A percentile compares a stretch with the other conserved stretches of the same genome.
Evolutionary conservation across 2,329 filamentous ascomycete species (phyloP).

Genomic region (Aspergillus neoniger): DNA sequence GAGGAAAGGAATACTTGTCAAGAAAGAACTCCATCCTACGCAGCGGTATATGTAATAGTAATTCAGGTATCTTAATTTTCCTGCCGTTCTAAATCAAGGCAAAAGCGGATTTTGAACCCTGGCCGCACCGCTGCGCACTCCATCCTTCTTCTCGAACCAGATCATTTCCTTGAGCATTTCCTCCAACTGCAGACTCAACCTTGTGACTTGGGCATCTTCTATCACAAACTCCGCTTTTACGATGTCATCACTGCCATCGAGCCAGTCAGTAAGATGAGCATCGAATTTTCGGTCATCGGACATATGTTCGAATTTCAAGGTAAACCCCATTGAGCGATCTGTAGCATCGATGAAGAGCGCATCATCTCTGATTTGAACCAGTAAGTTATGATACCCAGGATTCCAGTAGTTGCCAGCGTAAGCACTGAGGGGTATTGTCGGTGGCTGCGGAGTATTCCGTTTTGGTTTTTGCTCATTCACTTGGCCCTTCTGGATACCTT

Average conservation of each 20-base stretch:
- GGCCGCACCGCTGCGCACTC: too few species aligned
- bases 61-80: too few species aligned
- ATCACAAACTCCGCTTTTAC: constrained; percentile 24
- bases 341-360: constrained; percentile 35
- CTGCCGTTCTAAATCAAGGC: too few species aligned
- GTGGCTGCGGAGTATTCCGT: constrained; percentile 6
- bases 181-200: constrained; percentile 27
- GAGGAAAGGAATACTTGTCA: too few species aligned
- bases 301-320: constrained; percentile 35
- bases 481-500: background rate
- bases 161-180: constrained; percentile 21
- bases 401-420: constrained; percentile 30
- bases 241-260: constrained; percentile 16
- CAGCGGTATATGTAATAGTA: too few species aligned
- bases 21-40: too few species aligned
- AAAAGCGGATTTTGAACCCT: too few species aligned
- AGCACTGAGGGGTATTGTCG: constrained; percentile 18
- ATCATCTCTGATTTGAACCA: constrained; percentile 27
- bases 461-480: background rate
- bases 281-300: constrained; percentile 28
- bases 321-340: constrained; percentile 35
- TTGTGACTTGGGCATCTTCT: constrained; percentile 18
- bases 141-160: constrained; percentile 43
- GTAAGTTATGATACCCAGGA: constrained; percentile 29
- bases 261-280: constrained; percentile 23